Evolutionary conservation across 2,329 filamentous ascomycete species (phyloP).

Genomic region (Elsinoe australis): DNA sequence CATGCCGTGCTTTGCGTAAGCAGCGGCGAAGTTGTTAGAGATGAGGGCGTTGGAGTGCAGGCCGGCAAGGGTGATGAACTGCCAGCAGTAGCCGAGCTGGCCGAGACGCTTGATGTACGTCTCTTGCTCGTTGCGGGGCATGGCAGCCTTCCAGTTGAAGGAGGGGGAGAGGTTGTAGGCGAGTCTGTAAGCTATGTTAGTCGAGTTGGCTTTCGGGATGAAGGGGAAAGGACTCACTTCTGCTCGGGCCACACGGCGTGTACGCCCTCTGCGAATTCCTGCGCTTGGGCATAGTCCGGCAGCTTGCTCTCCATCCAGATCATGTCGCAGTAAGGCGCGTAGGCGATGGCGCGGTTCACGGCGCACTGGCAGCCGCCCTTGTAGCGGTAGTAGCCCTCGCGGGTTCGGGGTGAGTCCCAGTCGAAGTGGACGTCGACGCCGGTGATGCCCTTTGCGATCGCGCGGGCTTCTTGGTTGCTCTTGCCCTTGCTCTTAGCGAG

Average conservation of each 20-base stretch:
- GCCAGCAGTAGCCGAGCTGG: conserved; percentile 92
- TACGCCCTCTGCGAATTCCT: conserved; percentile 87
- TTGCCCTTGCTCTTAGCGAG: conserved; percentile 64
- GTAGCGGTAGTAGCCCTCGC: conserved; percentile 92
- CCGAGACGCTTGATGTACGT: conserved; percentile 92
- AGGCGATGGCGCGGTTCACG: conserved; percentile 82
- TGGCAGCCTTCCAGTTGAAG: conserved; percentile 99
- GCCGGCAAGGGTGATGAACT: conserved; percentile 98
- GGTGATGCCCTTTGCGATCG: conserved; percentile 66
- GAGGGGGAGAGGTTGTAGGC: conserved; percentile 97
- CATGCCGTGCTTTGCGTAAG: conserved; percentile 79
- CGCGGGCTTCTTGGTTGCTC: conserved; percentile 73
- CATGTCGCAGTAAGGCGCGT: conserved; percentile 62
- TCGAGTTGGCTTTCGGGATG: conserved; percentile 9
- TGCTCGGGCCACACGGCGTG: conserved; percentile 93
- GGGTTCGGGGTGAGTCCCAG: conserved; percentile 87
- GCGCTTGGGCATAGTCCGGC: conserved; percentile 81
- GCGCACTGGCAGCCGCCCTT: conserved; percentile 86
- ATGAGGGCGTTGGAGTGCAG: conserved; percentile 93
- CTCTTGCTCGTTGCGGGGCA: conserved; percentile 85
- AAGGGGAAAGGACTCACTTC: conserved; percentile 56
- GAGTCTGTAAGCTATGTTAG: conserved; percentile 49
- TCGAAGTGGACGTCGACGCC: conserved; percentile 83
- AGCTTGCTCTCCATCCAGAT: conserved; percentile 99
- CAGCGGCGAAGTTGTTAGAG: conserved; percentile 76